Percentiles rank a stretch among this genome's conserved stretches.
phyloP scores from a whole-genome alignment of 805 yeast species.

The Ogataea zsoltii region DNA sequence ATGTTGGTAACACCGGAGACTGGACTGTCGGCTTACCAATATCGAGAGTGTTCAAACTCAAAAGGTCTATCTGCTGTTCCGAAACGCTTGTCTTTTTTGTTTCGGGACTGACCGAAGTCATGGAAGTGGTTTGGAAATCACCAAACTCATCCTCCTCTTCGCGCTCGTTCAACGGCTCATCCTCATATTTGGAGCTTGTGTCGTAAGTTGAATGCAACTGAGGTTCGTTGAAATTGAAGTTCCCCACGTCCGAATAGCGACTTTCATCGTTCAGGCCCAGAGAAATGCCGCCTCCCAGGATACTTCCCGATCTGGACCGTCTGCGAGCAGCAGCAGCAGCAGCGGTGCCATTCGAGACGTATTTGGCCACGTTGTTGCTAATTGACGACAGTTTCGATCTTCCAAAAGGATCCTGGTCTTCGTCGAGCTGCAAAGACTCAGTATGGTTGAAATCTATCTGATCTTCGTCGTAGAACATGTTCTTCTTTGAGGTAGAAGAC shows the following conservation, averaged over 20 bases:
- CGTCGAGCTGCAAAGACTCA: constrained; percentile 9
- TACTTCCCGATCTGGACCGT: constrained; percentile 9
- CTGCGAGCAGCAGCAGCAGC: constrained; percentile 11
- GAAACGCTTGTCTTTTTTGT: constrained; percentile 5
- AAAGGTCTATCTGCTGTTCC: not conserved
- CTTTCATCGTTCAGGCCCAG: constrained; percentile 1
- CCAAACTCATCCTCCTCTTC: constrained; percentile 29
- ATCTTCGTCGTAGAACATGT: constrained; percentile 21
- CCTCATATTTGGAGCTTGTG: not conserved
- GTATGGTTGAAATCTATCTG: constrained; percentile 11
- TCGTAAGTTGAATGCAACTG: constrained; percentile 1
- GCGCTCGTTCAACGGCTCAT: not conserved
- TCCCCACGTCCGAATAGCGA: not conserved
- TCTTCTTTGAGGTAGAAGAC: not conserved
- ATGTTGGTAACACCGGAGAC: not conserved
- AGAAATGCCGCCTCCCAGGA: constrained; percentile 9
- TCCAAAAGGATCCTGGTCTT: constrained; percentile 24
- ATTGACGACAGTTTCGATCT: constrained; percentile 21
- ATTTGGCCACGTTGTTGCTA: constrained; percentile 20
- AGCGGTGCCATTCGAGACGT: constrained; percentile 12
- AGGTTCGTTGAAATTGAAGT: constrained; percentile 6
- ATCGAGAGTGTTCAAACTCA: constrained; percentile 3
- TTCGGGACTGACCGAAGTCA: constrained; percentile 3
- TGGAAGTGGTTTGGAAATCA: constrained; percentile 20
- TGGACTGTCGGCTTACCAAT: not conserved